Evolutionary conservation across 345 rosid species (phyloP).

Genomic region (Hibiscus mutabilis): DNA sequence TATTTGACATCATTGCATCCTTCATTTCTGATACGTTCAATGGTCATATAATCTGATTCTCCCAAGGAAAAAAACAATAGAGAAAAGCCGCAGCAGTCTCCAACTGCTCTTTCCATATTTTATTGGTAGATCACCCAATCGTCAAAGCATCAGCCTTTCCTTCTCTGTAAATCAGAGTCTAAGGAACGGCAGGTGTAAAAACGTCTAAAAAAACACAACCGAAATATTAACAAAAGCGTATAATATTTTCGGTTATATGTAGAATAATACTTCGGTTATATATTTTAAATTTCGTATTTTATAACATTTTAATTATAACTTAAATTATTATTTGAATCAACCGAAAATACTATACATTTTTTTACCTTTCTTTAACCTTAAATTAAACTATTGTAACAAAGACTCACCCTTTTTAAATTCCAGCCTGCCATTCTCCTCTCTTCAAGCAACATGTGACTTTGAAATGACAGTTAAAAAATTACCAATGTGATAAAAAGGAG

Average conservation of each 20-base stretch:
- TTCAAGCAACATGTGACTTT: background rate
- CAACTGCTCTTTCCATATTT: background rate
- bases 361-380: too few relatives aligned
- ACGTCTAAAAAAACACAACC: too few relatives aligned
- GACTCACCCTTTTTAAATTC: background rate
- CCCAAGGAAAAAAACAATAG: background rate
- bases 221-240: too few relatives aligned
- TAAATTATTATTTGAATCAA: too few relatives aligned
- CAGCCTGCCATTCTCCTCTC: background rate
- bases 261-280: too few relatives aligned
- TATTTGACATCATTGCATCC: background rate
- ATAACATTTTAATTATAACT: too few relatives aligned
- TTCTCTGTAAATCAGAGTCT: background rate
- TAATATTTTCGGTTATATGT: too few relatives aligned
- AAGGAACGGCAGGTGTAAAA: too few relatives aligned
- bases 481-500: background rate
- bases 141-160: background rate
- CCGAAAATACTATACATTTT: too few relatives aligned
- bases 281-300: too few relatives aligned
- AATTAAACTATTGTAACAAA: too few relatives aligned
- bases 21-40: background rate
- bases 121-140: background rate
- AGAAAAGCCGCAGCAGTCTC: background rate
- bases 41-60: background rate
- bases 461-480: background rate